Conservation (phyloP, 148 eudicot species). For the Chenopodium quinoa region DNA sequence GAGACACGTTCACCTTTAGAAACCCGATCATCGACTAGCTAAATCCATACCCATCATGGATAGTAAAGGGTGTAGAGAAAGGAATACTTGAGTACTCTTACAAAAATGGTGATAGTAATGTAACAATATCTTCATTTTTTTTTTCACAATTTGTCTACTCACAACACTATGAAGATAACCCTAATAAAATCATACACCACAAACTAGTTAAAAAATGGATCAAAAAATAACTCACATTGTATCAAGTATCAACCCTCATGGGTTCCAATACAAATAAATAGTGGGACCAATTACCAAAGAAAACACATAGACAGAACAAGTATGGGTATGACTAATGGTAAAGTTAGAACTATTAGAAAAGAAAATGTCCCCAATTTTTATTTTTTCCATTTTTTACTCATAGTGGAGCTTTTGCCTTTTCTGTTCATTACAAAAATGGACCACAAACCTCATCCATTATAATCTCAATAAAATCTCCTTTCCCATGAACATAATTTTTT, state of each 20-base stretch:
- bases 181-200: no score
- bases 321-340: not conserved
- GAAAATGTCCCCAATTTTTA: not conserved
- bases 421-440: slow-evolving; percentile 6
- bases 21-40: no score
- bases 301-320: not conserved
- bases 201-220: no score
- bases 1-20: no score
- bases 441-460: slow-evolving; percentile 30
- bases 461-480: slow-evolving; percentile 6
- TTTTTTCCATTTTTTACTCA: not conserved
- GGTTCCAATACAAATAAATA: not conserved
- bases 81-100: no score
- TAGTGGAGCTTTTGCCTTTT: not conserved
- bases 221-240: no score
- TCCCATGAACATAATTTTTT: not conserved
- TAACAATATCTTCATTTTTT: no score
- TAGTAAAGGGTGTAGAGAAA: no score
- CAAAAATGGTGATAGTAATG: no score
- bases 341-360: not conserved
- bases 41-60: no score
- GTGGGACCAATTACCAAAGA: not conserved
- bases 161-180: no score
- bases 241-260: not conserved
- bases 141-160: no score